Conservation (phyloP, 2,329 filamentous ascomycete genomes). For the Helicocarpus griseus region DNA sequence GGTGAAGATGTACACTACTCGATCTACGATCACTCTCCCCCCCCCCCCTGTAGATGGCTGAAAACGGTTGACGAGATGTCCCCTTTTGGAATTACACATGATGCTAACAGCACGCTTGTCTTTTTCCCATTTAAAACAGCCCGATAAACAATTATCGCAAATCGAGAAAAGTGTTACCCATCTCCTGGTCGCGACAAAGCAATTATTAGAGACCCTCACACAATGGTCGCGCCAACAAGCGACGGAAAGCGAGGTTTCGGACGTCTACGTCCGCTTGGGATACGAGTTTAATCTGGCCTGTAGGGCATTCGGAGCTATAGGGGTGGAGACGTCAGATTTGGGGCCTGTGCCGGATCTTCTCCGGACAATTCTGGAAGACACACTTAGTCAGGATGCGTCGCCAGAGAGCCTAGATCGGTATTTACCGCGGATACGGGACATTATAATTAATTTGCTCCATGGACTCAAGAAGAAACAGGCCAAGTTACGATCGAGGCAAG, state of each 20-base stretch:
- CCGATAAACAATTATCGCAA: slow-evolving; percentile 73
- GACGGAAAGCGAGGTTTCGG: slow-evolving; percentile 89
- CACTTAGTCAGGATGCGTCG: slow-evolving; percentile 90
- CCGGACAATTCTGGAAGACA: slow-evolving; percentile 85
- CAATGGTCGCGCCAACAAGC: slow-evolving; percentile 93
- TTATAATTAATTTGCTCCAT: slow-evolving; percentile 95
- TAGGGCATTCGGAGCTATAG: slow-evolving; percentile 90
- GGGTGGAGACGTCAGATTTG: slow-evolving; percentile 86
- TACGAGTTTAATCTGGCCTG: slow-evolving; percentile 99
- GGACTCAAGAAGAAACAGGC: slow-evolving; percentile 96
- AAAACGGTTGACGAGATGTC: background rate
- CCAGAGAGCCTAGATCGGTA: slow-evolving; percentile 89
- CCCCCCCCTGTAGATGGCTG: no score
- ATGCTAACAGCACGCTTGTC: slow-evolving; percentile 10
- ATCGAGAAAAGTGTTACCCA: slow-evolving; percentile 99
- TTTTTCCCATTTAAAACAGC: slow-evolving; percentile 23
- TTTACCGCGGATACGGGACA: slow-evolving; percentile 87
- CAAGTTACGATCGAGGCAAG: slow-evolving; percentile 56
- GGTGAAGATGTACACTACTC: background rate
- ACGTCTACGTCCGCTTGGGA: slow-evolving; percentile 92
- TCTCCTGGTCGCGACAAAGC: slow-evolving; percentile 92
- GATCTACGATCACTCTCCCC: no score
- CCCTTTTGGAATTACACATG: background rate
- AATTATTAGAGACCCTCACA: slow-evolving; percentile 91
- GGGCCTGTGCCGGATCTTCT: slow-evolving; percentile 91